Conservation (phyloP, 768 basidiomycete genomes). For the Neoboletus brunneissimus region DNA sequence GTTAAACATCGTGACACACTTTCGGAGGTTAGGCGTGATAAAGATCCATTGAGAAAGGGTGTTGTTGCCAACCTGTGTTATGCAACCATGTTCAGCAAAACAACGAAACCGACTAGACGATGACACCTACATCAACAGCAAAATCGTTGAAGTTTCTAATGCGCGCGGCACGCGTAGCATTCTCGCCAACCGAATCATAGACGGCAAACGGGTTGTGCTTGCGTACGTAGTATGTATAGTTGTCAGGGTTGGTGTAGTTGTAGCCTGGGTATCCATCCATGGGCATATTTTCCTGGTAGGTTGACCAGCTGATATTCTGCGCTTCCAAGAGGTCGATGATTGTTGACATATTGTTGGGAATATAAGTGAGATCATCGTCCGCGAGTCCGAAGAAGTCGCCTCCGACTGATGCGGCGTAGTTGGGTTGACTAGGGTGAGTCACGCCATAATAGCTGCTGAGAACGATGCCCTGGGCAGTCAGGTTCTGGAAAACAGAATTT, state of each 20-base stretch:
- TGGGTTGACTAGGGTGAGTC: conserved; percentile 63
- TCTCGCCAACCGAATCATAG: conserved; percentile 47
- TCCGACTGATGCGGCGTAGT: conserved; percentile 47
- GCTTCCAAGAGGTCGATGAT: conserved; percentile 59
- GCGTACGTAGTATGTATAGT: conserved; percentile 52
- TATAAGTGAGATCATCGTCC: conserved; percentile 33
- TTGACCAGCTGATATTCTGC: conserved; percentile 56
- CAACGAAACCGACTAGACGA: neutral
- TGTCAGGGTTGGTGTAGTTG: conserved; percentile 30
- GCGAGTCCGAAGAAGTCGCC: conserved; percentile 54
- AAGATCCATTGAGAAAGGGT: conserved; percentile 59
- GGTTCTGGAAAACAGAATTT: conserved; percentile 30
- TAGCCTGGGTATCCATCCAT: conserved; percentile 44
- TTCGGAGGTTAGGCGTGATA: conserved; percentile 56
- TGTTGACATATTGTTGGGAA: conserved; percentile 51
- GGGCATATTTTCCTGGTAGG: conserved; percentile 61
- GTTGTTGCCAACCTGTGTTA: conserved; percentile 32
- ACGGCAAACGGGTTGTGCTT: conserved; percentile 56
- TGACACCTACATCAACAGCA: conserved; percentile 44
- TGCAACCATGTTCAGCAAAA: neutral
- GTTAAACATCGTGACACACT: conserved; percentile 14
- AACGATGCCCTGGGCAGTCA: conserved; percentile 50
- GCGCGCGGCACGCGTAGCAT: conserved; percentile 39
- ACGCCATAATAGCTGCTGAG: conserved; percentile 46
- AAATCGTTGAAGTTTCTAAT: conserved; percentile 65